phyloP scores from a whole-genome alignment of 768 basidiomycete species.

The Vararia minispora region DNA sequence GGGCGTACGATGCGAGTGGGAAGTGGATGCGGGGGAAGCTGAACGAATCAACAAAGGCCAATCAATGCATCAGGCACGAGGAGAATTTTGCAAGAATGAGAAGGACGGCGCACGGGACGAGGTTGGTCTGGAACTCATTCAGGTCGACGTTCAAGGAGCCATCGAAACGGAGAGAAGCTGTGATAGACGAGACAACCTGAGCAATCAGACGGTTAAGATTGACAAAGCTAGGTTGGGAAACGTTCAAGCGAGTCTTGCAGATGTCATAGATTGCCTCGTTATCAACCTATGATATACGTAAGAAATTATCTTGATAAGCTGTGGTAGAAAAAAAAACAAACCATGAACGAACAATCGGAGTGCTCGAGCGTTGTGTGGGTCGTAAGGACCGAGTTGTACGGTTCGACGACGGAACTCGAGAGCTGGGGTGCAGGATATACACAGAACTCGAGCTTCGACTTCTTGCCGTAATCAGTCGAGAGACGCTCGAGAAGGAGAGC shows the following conservation, averaged over 20 bases:
- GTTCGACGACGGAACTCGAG: slow-evolving; percentile 93
- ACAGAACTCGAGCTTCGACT: slow-evolving; percentile 96
- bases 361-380: slow-evolving; percentile 98
- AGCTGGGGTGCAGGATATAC: slow-evolving; percentile 92
- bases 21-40: slow-evolving; percentile 98
- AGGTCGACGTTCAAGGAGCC: slow-evolving; percentile 96
- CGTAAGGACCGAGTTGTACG: slow-evolving; percentile 94
- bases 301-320: neutral
- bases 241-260: slow-evolving; percentile 90
- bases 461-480: slow-evolving; percentile 97
- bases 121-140: slow-evolving; percentile 97
- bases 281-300: slow-evolving; percentile 52
- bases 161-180: slow-evolving; percentile 94
- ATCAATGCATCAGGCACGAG: slow-evolving; percentile 5
- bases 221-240: slow-evolving; percentile 76
- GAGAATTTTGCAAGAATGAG: slow-evolving; percentile 5
- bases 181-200: slow-evolving; percentile 96
- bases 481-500: slow-evolving; percentile 92
- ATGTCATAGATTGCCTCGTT: slow-evolving; percentile 99
- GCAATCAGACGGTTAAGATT: slow-evolving; percentile 97
- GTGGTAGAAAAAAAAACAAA: slow-evolving; percentile 17
- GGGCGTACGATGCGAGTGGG: slow-evolving; percentile 93
- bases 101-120: slow-evolving; percentile 73
- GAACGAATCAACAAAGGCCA: neutral
- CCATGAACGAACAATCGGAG: slow-evolving; percentile 99